Percentiles rank a stretch among this genome's conserved stretches.
phyloP scores from a whole-genome alignment of 371 early-diverging fungal species.

The Haplosporangium sp. region DNA sequence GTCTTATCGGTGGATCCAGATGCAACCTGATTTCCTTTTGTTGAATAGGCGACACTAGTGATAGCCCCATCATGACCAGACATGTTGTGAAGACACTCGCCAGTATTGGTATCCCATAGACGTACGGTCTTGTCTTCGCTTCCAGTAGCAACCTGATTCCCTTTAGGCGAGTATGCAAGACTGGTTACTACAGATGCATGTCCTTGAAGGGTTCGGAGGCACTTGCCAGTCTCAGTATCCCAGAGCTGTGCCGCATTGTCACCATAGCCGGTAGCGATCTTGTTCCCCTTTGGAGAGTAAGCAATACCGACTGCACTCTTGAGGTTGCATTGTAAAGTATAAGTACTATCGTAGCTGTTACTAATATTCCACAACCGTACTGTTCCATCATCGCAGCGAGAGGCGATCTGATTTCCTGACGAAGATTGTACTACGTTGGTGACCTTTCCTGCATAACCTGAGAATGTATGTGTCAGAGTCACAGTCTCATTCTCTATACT shows the following conservation, averaged over 20 bases:
- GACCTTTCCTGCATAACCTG: too few species aligned
- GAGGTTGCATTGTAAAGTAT: not conserved
- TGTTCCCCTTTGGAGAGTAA: not conserved
- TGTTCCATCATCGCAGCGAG: not conserved
- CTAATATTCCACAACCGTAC: not conserved
- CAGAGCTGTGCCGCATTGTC: not conserved
- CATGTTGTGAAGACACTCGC: not conserved
- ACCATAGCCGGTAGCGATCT: not conserved
- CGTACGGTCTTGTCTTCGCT: not conserved
- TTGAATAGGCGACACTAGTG: not conserved
- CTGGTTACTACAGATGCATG: not conserved
- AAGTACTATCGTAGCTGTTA: too few species aligned
- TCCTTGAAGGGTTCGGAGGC: not conserved
- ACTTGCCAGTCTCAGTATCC: not conserved
- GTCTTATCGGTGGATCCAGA: not conserved
- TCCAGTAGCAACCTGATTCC: not conserved
- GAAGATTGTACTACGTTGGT: not conserved
- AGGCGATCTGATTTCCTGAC: not conserved
- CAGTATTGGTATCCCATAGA: not conserved
- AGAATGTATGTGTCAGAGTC: too few species aligned
- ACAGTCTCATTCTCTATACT: too few species aligned
- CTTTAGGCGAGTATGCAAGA: not conserved
- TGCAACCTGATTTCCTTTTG: not conserved
- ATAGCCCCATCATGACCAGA: not conserved
- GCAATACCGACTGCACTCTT: not conserved